phyloP scores from a whole-genome alignment of 2,329 filamentous ascomycete species.

The Daldinia eschscholtzii region DNA sequence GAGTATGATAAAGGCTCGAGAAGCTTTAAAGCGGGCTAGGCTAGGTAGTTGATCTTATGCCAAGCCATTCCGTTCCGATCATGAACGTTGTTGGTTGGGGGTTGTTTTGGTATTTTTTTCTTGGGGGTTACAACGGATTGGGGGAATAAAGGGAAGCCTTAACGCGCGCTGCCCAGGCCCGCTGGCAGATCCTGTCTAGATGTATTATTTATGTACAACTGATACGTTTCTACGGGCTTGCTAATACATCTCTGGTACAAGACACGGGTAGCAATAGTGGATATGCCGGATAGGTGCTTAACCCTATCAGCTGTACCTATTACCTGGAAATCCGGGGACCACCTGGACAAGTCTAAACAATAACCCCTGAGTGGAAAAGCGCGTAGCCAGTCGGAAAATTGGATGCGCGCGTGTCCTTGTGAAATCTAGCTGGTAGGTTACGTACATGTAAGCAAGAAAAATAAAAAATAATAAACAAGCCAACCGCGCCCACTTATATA shows the following conservation, averaged over 20 bases:
- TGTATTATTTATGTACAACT: constrained; percentile 9
- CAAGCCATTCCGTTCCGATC: constrained; percentile 13
- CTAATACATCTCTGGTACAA: constrained; percentile 1
- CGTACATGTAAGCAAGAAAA: constrained; percentile 11
- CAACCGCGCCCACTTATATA: constrained; percentile 25
- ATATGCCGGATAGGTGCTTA: constrained; percentile 8
- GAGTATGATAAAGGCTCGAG: too few relatives aligned
- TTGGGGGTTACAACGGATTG: constrained; percentile 1
- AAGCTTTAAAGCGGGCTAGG: background rate
- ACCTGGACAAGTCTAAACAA: constrained; percentile 42
- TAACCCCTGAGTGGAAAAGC: constrained; percentile 40
- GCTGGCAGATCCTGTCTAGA: background rate
- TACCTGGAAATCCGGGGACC: constrained; percentile 39
- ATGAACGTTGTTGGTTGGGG: constrained; percentile 21
- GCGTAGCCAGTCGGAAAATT: constrained; percentile 48
- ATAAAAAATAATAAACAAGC: constrained; percentile 44
- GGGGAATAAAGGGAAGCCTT: background rate
- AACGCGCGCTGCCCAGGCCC: background rate
- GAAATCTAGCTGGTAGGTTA: constrained; percentile 15
- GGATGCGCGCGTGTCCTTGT: constrained; percentile 44
- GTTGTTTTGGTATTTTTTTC: constrained; percentile 19
- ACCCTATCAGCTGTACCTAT: constrained; percentile 47
- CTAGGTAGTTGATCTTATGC: constrained; percentile 2
- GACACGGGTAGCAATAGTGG: background rate
- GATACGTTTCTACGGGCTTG: background rate